These are phyloP conservation scores for Erysimum cheiranthoides DNA, from an alignment of 345 rosid genomes.

Conservation along the genomic window DNA sequence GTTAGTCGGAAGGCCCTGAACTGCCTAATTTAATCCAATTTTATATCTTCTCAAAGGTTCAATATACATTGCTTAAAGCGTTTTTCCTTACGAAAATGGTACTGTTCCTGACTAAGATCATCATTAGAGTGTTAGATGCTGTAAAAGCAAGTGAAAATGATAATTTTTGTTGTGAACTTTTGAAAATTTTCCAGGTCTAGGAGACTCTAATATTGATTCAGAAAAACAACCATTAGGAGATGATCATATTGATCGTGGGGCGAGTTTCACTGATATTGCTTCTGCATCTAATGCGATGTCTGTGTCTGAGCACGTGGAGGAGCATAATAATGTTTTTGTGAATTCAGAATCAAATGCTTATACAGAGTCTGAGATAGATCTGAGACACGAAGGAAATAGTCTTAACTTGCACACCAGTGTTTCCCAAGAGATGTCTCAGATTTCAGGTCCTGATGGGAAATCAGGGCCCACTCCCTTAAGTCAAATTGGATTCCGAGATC, in stretches of 20 bases:
- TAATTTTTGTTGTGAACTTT: constrained; percentile 17
- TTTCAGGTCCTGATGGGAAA: constrained; percentile 84
- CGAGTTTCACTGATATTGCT: constrained; percentile 41
- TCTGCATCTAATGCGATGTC: constrained; percentile 43
- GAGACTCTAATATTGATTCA: constrained; percentile 43
- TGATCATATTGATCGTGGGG: constrained; percentile 34
- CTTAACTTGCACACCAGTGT: constrained; percentile 38
- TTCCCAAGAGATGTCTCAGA: constrained; percentile 76
- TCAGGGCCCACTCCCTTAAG: constrained; percentile 87
- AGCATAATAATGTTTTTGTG: constrained; percentile 40
- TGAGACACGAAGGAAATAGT: constrained; percentile 52
- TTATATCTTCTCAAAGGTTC: constrained; percentile 53
- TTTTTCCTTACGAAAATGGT: constrained; percentile 7
- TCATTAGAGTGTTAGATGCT: constrained; percentile 21
- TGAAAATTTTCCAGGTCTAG: constrained; percentile 47
- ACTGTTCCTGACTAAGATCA: constrained; percentile 6
- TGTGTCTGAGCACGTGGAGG: constrained; percentile 43
- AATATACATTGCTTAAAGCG: constrained; percentile 26
- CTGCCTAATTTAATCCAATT: constrained; percentile 32
- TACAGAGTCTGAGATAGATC: constrained; percentile 34
- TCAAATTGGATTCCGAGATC: constrained; percentile 95
- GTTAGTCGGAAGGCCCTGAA: constrained; percentile 19
- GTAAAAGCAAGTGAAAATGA: constrained; percentile 23
- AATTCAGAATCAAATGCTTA: constrained; percentile 44
- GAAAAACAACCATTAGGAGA: constrained; percentile 43